Percentiles rank a stretch among this genome's conserved stretches.
phyloP scores from a whole-genome alignment of 139 green algal species.

The Chlorella vulgaris region DNA sequence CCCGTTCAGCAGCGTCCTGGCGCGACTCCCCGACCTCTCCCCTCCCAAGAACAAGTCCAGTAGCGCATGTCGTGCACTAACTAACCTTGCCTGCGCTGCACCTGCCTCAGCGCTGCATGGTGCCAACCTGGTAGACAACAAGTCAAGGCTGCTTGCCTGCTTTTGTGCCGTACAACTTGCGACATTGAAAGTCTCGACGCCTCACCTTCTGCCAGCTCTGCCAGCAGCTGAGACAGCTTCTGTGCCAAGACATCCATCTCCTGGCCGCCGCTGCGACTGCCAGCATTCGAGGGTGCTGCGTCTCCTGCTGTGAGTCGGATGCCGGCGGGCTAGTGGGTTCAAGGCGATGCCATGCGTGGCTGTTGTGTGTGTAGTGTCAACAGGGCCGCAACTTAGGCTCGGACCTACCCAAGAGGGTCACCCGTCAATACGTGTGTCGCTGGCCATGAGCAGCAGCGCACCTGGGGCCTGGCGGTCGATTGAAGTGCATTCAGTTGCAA shows the following conservation, averaged over 20 bases:
- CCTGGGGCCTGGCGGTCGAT: not conserved
- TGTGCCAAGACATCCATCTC: slow-evolving; percentile 9
- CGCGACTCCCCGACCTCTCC: slow-evolving; percentile 13
- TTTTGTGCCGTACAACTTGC: too few relatives aligned
- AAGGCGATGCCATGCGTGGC: not conserved
- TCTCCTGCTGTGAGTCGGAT: too few relatives aligned
- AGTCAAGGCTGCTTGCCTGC: too few relatives aligned
- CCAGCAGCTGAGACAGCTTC: slow-evolving; percentile 19
- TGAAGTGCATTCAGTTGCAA: slow-evolving; percentile 3
- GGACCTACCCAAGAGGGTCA: too few relatives aligned
- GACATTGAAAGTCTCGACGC: too few relatives aligned
- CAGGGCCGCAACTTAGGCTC: not conserved
- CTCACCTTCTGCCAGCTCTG: slow-evolving; percentile 32
- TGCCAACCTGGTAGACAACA: too few relatives aligned
- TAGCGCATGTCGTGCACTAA: too few relatives aligned
- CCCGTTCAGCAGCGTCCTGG: slow-evolving; percentile 18
- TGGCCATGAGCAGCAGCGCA: too few relatives aligned
- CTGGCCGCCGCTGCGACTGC: not conserved
- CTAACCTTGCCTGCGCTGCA: too few relatives aligned
- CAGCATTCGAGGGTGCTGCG: too few relatives aligned
- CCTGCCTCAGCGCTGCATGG: too few relatives aligned
- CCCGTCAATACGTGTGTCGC: too few relatives aligned
- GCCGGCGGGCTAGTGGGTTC: slow-evolving; percentile 1
- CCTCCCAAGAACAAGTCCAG: not conserved
- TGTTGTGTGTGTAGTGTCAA: not conserved